Evolutionary conservation across 2,329 filamentous ascomycete species (phyloP).

Genomic region (Sphaerulina vaccinii): DNA sequence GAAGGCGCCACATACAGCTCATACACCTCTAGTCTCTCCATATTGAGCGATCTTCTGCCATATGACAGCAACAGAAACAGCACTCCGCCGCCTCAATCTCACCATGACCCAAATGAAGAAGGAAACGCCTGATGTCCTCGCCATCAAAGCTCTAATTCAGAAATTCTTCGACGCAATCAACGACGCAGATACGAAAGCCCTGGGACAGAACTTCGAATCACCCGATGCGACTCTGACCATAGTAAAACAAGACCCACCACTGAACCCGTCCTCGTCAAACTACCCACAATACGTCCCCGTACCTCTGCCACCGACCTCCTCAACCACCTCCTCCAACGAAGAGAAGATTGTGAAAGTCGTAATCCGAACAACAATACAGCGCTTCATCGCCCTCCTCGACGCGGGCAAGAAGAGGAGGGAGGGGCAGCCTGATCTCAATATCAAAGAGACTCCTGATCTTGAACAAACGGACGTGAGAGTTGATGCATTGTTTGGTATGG

Average conservation of each 20-base stretch:
- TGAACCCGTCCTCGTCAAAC: neutral
- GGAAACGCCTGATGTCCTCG: slow-evolving; percentile 6
- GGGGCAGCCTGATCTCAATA: slow-evolving; percentile 13
- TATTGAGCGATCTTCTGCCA: too few relatives aligned
- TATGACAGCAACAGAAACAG: too few relatives aligned
- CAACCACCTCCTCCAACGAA: neutral
- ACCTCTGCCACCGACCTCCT: slow-evolving; percentile 12
- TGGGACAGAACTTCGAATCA: slow-evolving; percentile 71
- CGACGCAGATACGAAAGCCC: slow-evolving; percentile 48
- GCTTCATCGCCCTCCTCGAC: slow-evolving; percentile 21
- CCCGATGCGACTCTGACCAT: slow-evolving; percentile 64
- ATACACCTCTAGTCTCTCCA: too few relatives aligned
- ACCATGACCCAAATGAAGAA: slow-evolving; percentile 20
- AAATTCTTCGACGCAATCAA: slow-evolving; percentile 29
- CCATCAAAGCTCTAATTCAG: slow-evolving; percentile 23
- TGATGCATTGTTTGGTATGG: slow-evolving; percentile 21
- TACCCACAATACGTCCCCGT: neutral
- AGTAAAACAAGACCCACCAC: slow-evolving; percentile 23
- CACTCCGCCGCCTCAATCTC: too few relatives aligned
- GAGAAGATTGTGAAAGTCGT: neutral
- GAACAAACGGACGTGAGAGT: slow-evolving; percentile 19
- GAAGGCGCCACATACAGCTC: too few relatives aligned
- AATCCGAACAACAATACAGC: slow-evolving; percentile 18
- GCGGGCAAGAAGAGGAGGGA: slow-evolving; percentile 19
- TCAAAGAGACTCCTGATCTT: slow-evolving; percentile 21